These are phyloP conservation scores for Gloeopeniophorella convolvens DNA, from an alignment of 768 basidiomycete genomes.

Conservation along the genomic window DNA sequence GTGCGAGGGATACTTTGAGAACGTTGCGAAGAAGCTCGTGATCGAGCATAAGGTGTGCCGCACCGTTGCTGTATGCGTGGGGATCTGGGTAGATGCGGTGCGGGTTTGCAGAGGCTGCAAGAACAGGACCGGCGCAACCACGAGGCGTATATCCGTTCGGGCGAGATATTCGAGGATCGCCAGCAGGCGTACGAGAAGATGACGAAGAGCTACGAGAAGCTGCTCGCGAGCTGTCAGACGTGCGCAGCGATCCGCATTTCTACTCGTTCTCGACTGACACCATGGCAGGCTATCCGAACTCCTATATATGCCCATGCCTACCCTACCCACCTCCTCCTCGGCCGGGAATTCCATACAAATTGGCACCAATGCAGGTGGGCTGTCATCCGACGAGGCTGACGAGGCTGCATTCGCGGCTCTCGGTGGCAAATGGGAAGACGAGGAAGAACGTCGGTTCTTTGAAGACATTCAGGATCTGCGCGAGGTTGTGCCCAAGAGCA, in stretches of 20 bases:
- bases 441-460: constrained; percentile 90
- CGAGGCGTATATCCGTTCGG: constrained; percentile 98
- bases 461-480: constrained; percentile 89
- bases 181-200: constrained; percentile 99
- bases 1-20: constrained; percentile 92
- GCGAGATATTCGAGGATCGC: constrained; percentile 98
- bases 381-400: constrained; percentile 50
- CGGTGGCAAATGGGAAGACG: constrained; percentile 96
- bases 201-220: constrained; percentile 91
- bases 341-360: constrained; percentile 80
- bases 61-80: neutral
- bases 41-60: constrained; percentile 79
- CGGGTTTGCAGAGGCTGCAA: constrained; percentile 67
- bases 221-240: constrained; percentile 85
- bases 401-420: constrained; percentile 36
- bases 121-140: constrained; percentile 96
- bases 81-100: neutral
- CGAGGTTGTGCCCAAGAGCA: constrained; percentile 83
- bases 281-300: constrained; percentile 75
- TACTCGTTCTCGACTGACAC: neutral
- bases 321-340: constrained; percentile 75
- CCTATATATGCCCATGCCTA: constrained; percentile 75
- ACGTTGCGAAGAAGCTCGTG: constrained; percentile 82
- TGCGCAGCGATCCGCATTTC: constrained; percentile 31
- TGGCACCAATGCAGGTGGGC: constrained; percentile 41